Conservation (phyloP, 2,329 filamentous ascomycete genomes). For the Xylariaceae sp. region DNA sequence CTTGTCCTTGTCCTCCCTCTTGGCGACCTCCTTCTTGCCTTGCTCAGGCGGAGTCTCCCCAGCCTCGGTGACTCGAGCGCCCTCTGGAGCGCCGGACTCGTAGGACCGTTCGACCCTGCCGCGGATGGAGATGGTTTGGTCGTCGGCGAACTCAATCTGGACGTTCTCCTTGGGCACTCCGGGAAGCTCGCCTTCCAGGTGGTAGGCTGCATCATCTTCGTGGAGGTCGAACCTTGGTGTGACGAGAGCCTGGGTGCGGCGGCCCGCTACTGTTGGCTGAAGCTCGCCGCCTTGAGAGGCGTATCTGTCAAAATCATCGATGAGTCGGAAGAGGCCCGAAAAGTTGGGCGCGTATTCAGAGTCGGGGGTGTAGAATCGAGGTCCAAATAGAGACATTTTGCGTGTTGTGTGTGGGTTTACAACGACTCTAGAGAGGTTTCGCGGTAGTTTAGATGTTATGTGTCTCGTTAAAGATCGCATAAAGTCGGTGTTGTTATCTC, state of each 20-base stretch:
- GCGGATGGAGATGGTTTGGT: conserved; percentile 70
- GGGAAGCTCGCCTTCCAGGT: conserved; percentile 78
- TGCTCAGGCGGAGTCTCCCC: conserved; percentile 46
- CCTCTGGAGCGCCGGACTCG: conserved; percentile 56
- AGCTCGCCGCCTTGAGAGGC: conserved; percentile 36
- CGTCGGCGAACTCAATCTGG: conserved; percentile 76
- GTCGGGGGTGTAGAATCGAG: conserved; percentile 49
- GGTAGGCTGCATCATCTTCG: conserved; percentile 68
- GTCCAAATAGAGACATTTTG: conserved; percentile 64
- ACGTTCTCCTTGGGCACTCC: conserved; percentile 74
- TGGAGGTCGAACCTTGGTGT: conserved; percentile 77
- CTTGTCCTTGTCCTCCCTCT: conserved; percentile 33
- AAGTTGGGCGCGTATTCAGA: conserved; percentile 48
- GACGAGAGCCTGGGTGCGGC: conserved; percentile 55
- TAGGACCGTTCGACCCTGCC: conserved; percentile 68
- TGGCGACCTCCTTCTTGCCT: conserved; percentile 28
- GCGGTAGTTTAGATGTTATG: conserved; percentile 22
- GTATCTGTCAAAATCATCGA: conserved; percentile 65
- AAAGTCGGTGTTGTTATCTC: conserved; percentile 5
- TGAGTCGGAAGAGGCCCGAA: conserved; percentile 63
- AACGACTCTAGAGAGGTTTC: conserved; percentile 5
- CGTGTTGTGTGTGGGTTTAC: conserved; percentile 10
- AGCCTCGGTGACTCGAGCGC: conserved; percentile 41
- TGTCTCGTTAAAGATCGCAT: conserved; percentile 4
- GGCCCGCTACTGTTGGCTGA: conserved; percentile 8